These are phyloP conservation scores for Cantharellus cinnabarinus DNA, from an alignment of 768 basidiomycete species.

Conservation along the genomic window DNA sequence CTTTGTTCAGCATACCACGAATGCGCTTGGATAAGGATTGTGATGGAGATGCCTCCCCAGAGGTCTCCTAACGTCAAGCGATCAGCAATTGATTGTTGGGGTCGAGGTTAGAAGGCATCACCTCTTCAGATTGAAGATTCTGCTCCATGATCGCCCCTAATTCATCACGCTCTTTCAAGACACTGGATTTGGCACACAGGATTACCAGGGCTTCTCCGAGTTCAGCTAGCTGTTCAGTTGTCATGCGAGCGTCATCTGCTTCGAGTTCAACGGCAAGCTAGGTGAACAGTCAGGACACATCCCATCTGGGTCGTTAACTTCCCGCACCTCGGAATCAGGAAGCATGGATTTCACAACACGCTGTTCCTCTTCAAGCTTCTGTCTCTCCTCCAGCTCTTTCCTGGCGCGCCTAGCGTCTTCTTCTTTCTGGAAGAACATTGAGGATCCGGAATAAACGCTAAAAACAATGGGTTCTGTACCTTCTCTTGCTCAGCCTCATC, in stretches of 20 bases:
- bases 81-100: background rate
- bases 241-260: slow-evolving; percentile 76
- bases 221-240: slow-evolving; percentile 85
- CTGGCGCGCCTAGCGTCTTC: slow-evolving; percentile 76
- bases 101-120: slow-evolving; percentile 14
- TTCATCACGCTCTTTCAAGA: slow-evolving; percentile 89
- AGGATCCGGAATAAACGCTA: background rate
- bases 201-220: slow-evolving; percentile 79
- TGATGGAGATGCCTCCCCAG: slow-evolving; percentile 30
- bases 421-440: slow-evolving; percentile 30
- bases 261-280: slow-evolving; percentile 11
- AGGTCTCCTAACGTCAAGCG: background rate
- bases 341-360: slow-evolving; percentile 61
- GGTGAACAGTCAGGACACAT: background rate
- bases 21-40: slow-evolving; percentile 90
- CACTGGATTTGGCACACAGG: slow-evolving; percentile 81
- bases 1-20: slow-evolving; percentile 84
- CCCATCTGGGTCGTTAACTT: no score
- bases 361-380: slow-evolving; percentile 38
- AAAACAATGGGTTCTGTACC: slow-evolving; percentile 11
- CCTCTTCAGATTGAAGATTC: slow-evolving; percentile 76
- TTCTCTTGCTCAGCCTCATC: slow-evolving; percentile 98
- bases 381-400: slow-evolving; percentile 53
- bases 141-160: slow-evolving; percentile 83
- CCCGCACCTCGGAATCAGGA: slow-evolving; percentile 70